phyloP scores from a whole-genome alignment of 2,329 filamentous ascomycete species.

The Meredithiella fracta region DNA sequence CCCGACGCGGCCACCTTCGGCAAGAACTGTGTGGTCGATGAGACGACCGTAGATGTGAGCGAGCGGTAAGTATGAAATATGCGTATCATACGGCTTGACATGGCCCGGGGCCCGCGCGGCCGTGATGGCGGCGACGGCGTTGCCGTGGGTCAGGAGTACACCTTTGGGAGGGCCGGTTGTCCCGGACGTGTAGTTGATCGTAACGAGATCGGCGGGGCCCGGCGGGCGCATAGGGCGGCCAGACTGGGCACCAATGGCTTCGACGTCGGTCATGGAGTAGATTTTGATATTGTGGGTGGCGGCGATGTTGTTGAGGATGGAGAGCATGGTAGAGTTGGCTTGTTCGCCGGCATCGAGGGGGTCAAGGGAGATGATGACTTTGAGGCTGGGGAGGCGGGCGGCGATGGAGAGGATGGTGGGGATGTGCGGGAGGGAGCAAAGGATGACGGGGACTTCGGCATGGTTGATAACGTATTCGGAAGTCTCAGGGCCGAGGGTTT shows the following conservation, averaged over 20 bases:
- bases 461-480: slow-evolving; percentile 96
- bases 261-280: slow-evolving; percentile 64
- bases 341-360: slow-evolving; percentile 65
- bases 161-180: slow-evolving; percentile 74
- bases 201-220: slow-evolving; percentile 58
- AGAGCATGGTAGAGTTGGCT: slow-evolving; percentile 60
- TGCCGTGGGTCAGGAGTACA: slow-evolving; percentile 66
- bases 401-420: slow-evolving; percentile 65
- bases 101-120: slow-evolving; percentile 39
- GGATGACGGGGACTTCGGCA: slow-evolving; percentile 56
- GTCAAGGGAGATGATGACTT: slow-evolving; percentile 78
- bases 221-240: slow-evolving; percentile 58
- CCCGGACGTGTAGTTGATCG: slow-evolving; percentile 82
- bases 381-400: slow-evolving; percentile 60
- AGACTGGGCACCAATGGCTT: slow-evolving; percentile 57
- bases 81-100: slow-evolving; percentile 38
- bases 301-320: slow-evolving; percentile 61
- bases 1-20: slow-evolving; percentile 58
- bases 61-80: slow-evolving; percentile 77
- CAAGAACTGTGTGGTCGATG: slow-evolving; percentile 58
- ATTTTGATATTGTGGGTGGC: slow-evolving; percentile 59
- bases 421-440: slow-evolving; percentile 66
- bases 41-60: slow-evolving; percentile 90
- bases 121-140: slow-evolving; percentile 58
- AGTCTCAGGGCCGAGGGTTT: slow-evolving; percentile 79